Percentiles rank a stretch among this genome's conserved stretches.
phyloP scores from a whole-genome alignment of 768 basidiomycete genomes.

The Suillus discolor region DNA sequence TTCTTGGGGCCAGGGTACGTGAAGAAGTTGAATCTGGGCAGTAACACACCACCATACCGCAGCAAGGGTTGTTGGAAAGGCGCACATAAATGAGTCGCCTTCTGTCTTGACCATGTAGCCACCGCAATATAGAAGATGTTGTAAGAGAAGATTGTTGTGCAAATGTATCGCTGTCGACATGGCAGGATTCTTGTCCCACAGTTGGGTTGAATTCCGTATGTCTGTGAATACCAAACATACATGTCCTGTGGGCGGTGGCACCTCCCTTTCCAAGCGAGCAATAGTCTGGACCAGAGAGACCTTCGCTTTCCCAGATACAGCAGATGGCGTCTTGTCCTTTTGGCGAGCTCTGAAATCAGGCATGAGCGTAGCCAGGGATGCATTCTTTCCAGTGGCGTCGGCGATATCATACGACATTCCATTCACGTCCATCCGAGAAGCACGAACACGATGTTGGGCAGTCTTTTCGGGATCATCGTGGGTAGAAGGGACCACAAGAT shows the following conservation, averaged over 20 bases:
- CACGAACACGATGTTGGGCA: slow-evolving; percentile 88
- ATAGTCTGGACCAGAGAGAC: slow-evolving; percentile 55
- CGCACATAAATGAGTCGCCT: slow-evolving; percentile 99
- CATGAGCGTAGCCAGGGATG: slow-evolving; percentile 85
- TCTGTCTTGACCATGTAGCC: slow-evolving; percentile 99
- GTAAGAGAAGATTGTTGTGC: slow-evolving; percentile 69
- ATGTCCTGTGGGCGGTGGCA: slow-evolving; percentile 82
- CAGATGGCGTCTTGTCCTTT: slow-evolving; percentile 86
- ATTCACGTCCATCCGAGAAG: slow-evolving; percentile 84
- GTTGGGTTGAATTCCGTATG: slow-evolving; percentile 92
- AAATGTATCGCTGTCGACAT: slow-evolving; percentile 93
- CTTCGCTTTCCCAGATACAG: slow-evolving; percentile 87
- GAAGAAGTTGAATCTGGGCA: slow-evolving; percentile 81
- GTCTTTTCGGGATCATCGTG: slow-evolving; percentile 75
- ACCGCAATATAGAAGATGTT: slow-evolving; percentile 80
- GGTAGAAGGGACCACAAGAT: slow-evolving; percentile 60
- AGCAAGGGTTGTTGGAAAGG: slow-evolving; percentile 87
- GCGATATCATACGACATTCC: slow-evolving; percentile 95
- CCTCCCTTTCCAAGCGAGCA: slow-evolving; percentile 71
- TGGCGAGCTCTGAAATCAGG: slow-evolving; percentile 71
- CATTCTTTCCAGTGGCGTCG: slow-evolving; percentile 72
- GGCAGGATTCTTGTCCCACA: slow-evolving; percentile 66
- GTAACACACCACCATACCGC: slow-evolving; percentile 92
- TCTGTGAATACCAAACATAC: slow-evolving; percentile 96
- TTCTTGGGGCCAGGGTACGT: slow-evolving; percentile 89